A percentile compares a stretch with the other conserved stretches of the same genome.
These are phyloP conservation scores for Scorias spongiosa DNA, from an alignment of 2,329 filamentous ascomycete genomes.

Conservation along the genomic window DNA sequence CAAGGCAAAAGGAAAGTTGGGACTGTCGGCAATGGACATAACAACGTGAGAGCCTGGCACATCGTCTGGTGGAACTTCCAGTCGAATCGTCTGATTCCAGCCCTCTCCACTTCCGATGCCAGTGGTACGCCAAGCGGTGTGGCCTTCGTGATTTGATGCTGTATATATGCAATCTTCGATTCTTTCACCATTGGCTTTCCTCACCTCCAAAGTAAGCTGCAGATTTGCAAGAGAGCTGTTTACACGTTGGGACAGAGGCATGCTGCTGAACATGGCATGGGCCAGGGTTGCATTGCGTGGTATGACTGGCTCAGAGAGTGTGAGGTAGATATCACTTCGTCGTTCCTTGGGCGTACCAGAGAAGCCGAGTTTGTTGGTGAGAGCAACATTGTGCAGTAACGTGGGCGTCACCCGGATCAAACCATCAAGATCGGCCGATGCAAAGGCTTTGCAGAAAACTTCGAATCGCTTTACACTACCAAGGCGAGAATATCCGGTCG, in stretches of 20 bases:
- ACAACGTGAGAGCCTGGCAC: conserved; percentile 74
- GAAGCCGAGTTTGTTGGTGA: conserved; percentile 83
- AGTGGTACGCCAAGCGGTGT: conserved; percentile 80
- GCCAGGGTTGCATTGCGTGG: conserved; percentile 49
- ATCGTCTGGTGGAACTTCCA: conserved; percentile 64
- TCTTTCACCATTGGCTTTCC: conserved; percentile 60
- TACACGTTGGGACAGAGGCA: conserved; percentile 46
- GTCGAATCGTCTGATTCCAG: conserved; percentile 79
- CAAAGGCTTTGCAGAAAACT: conserved; percentile 64
- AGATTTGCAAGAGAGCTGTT: conserved; percentile 55
- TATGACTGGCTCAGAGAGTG: conserved; percentile 63
- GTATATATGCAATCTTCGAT: conserved; percentile 80
- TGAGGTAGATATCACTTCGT: conserved; percentile 90
- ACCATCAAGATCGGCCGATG: conserved; percentile 58
- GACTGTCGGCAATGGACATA: conserved; percentile 76
- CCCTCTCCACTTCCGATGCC: conserved; percentile 62
- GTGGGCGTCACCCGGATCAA: conserved; percentile 82
- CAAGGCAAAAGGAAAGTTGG: conserved; percentile 76
- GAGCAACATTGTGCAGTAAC: conserved; percentile 61
- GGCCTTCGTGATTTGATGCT: conserved; percentile 61
- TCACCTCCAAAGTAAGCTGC: conserved; percentile 79
- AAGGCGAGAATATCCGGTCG: conserved; percentile 45
- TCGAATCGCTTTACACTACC: conserved; percentile 55
- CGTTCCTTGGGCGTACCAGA: conserved; percentile 77
- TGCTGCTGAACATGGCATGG: conserved; percentile 65